Conservation (phyloP, 345 rosid genomes). For the Eucalyptus marginata region DNA sequence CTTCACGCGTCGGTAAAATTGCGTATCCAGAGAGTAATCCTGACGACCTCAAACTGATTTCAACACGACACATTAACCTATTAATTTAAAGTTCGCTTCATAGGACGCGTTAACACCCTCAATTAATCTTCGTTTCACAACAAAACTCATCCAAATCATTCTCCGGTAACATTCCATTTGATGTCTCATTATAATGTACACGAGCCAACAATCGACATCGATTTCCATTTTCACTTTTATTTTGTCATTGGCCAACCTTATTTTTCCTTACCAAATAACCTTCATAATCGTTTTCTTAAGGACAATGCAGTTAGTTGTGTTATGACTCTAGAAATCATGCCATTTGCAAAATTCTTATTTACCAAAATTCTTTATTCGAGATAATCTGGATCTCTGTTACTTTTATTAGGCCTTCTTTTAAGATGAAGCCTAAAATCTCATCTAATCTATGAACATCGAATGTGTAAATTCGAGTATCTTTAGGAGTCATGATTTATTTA, state of each 20-base stretch:
- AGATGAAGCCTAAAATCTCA: not conserved
- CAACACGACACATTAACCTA: not conserved
- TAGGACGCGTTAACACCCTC: not conserved
- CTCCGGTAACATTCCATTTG: too few species aligned
- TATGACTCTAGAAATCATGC: not conserved
- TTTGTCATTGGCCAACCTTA: fast-evolving
- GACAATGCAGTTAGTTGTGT: fast-evolving
- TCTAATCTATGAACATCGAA: too few species aligned
- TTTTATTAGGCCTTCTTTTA: not conserved
- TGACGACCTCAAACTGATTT: not conserved
- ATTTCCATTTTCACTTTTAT: not conserved
- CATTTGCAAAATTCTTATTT: not conserved
- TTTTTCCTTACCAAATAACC: too few species aligned
- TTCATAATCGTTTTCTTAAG: too few species aligned
- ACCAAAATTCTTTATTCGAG: not conserved
- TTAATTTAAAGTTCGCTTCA: too few species aligned
- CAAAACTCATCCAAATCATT: too few species aligned
- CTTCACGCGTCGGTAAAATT: not conserved
- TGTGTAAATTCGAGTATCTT: not conserved
- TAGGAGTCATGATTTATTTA: too few species aligned
- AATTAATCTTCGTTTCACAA: fast-evolving
- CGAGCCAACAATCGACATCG: not conserved
- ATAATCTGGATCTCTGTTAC: too few species aligned
- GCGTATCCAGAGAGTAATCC: not conserved
- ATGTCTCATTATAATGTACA: not conserved